phyloP scores from a whole-genome alignment of 495 filamentous ascomycete genomes.

The Aspergillus panamensis region DNA sequence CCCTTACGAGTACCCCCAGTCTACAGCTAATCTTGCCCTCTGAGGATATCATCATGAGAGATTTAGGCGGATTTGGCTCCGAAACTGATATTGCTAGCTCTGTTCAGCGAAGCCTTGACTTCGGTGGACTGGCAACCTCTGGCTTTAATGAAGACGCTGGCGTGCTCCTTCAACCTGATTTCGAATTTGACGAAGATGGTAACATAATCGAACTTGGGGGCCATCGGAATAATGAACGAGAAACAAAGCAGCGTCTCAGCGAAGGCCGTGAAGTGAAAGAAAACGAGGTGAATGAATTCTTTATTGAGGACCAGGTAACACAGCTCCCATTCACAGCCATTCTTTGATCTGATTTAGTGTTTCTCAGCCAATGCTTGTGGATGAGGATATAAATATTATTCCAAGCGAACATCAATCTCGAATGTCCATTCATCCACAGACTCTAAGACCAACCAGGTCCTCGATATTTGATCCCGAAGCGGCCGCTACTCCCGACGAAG shows the following conservation, averaged over 20 bases:
- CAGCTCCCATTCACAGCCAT: not conserved
- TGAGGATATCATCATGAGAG: constrained; percentile 26
- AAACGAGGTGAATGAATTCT: constrained; percentile 12
- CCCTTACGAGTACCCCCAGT: constrained; percentile 25
- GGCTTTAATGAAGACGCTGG: constrained; percentile 45
- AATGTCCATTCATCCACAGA: not conserved
- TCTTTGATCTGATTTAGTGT: not conserved
- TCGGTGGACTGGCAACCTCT: constrained; percentile 17
- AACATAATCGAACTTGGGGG: constrained; percentile 47
- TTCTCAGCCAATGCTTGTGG: constrained; percentile 15
- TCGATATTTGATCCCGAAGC: not conserved
- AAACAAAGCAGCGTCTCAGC: constrained; percentile 24
- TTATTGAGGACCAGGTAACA: constrained; percentile 27
- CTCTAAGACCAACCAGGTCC: not conserved
- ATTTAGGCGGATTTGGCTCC: constrained; percentile 22
- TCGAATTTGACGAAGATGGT: constrained; percentile 62
- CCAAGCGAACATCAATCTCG: not conserved
- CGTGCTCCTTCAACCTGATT: constrained; percentile 58
- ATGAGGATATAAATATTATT: constrained; percentile 4
- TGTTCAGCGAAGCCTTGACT: constrained; percentile 22
- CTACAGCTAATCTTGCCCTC: constrained; percentile 35
- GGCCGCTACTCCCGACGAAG: constrained; percentile 2
- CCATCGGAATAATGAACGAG: not conserved
- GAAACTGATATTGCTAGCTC: constrained; percentile 23
- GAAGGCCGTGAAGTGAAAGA: constrained; percentile 27